A percentile compares a stretch with the other conserved stretches of the same genome.
These are phyloP conservation scores for Irpex sp. DNA, from an alignment of 1,284 basidiomycete species.

Conservation along the genomic window DNA sequence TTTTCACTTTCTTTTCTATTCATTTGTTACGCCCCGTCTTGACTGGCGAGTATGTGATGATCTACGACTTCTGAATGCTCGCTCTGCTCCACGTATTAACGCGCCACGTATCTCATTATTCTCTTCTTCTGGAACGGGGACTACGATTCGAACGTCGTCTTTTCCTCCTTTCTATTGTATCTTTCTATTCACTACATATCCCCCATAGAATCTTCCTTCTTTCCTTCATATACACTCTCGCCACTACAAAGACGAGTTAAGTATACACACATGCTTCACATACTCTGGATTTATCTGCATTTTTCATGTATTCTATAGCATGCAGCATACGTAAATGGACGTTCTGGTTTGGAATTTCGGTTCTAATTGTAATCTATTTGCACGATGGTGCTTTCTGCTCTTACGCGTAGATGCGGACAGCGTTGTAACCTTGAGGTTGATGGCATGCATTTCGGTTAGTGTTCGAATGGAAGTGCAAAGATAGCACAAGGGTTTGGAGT, in stretches of 20 bases:
- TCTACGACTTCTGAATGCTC: not conserved
- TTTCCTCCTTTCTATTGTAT: not conserved
- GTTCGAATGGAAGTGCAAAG: not conserved
- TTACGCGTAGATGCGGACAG: not conserved
- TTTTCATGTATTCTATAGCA: not conserved
- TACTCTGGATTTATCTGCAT: not conserved
- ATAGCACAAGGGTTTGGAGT: not conserved
- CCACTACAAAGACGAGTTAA: too few species aligned
- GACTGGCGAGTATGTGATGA: not conserved
- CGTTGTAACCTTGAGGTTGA: not conserved
- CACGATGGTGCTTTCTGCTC: not conserved
- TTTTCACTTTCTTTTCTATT: not conserved
- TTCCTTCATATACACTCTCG: too few species aligned
- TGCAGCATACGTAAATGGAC: not conserved
- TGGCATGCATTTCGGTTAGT: not conserved
- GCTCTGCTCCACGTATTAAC: not conserved
- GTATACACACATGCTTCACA: not conserved
- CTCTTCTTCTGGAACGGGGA: not conserved
- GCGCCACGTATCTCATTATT: not conserved
- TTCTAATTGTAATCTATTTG: not conserved
- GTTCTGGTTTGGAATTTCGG: not conserved
- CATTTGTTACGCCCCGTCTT: not conserved
- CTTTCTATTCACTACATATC: too few species aligned
- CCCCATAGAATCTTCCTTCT: too few species aligned
- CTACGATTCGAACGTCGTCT: not conserved